These are phyloP conservation scores for Daldinia grandis DNA, from an alignment of 495 filamentous ascomycete genomes.

Conservation along the genomic window DNA sequence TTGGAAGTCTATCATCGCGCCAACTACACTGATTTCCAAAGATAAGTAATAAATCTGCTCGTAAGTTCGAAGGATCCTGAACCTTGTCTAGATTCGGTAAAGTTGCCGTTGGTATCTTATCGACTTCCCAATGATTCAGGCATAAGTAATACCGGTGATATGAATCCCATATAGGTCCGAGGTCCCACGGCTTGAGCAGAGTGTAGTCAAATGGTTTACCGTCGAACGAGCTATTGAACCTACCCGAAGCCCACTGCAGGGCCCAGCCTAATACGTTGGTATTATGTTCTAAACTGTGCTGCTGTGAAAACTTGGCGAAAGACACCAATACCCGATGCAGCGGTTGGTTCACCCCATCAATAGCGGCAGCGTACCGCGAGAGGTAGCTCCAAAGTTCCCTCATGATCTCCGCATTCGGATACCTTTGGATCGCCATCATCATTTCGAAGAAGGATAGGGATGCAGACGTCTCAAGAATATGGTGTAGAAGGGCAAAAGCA, in stretches of 20 bases:
- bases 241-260: slow-evolving; percentile 36
- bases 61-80: slow-evolving; percentile 39
- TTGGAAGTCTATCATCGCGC: slow-evolving; percentile 40
- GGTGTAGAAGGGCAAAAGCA: slow-evolving; percentile 39
- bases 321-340: slow-evolving; percentile 35
- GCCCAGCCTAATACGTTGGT: slow-evolving; percentile 41
- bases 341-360: slow-evolving; percentile 37
- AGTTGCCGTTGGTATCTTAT: slow-evolving; percentile 37
- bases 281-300: slow-evolving; percentile 37
- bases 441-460: slow-evolving; percentile 45
- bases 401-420: slow-evolving; percentile 43
- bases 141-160: slow-evolving; percentile 46
- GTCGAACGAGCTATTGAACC: slow-evolving; percentile 43
- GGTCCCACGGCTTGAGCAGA: slow-evolving; percentile 45
- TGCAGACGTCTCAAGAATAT: slow-evolving; percentile 42
- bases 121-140: slow-evolving; percentile 41
- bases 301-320: slow-evolving; percentile 40
- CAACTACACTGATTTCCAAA: slow-evolving; percentile 44
- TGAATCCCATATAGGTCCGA: slow-evolving; percentile 37
- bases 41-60: slow-evolving; percentile 43
- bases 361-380: slow-evolving; percentile 37
- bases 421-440: slow-evolving; percentile 38
- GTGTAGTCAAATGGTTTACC: slow-evolving; percentile 46
- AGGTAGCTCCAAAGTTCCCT: slow-evolving; percentile 44
- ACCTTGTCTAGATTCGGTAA: slow-evolving; percentile 34